phyloP scores from a whole-genome alignment of 768 basidiomycete genomes.

The Lactarius vividus region DNA sequence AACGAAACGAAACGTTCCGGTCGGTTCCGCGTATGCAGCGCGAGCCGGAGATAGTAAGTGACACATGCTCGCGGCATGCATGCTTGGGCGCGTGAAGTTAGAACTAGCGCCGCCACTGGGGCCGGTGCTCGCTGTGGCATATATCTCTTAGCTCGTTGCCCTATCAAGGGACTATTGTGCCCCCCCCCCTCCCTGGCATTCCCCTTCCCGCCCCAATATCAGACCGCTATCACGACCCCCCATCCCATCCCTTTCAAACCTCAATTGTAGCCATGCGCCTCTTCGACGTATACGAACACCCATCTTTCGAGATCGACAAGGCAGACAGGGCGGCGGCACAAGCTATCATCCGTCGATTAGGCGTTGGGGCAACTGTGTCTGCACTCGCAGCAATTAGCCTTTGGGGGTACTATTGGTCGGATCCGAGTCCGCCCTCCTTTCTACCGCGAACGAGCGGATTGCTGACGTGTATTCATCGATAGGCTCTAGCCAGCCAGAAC shows the following conservation, averaged over 20 bases:
- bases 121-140: background rate
- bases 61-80: conserved; percentile 1
- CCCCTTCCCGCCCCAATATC: background rate
- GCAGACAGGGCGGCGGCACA: conserved; percentile 14
- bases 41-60: background rate
- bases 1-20: background rate
- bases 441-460: background rate
- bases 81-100: background rate
- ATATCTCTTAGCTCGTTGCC: background rate
- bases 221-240: background rate
- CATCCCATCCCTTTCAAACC: background rate
- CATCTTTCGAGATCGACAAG: conserved; percentile 22
- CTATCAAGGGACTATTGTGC: background rate
- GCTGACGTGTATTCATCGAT: background rate
- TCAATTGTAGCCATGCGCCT: conserved; percentile 21
- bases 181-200: background rate
- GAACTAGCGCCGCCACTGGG: background rate
- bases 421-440: conserved; percentile 15
- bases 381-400: conserved; percentile 21
- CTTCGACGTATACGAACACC: conserved; percentile 29
- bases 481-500: conserved; percentile 6
- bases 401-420: conserved; percentile 26
- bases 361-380: conserved; percentile 22
- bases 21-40: background rate
- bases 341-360: conserved; percentile 20